Evolutionary conservation across 257 asterid species (phyloP).

Genomic region (Forsythia viridissima): DNA sequence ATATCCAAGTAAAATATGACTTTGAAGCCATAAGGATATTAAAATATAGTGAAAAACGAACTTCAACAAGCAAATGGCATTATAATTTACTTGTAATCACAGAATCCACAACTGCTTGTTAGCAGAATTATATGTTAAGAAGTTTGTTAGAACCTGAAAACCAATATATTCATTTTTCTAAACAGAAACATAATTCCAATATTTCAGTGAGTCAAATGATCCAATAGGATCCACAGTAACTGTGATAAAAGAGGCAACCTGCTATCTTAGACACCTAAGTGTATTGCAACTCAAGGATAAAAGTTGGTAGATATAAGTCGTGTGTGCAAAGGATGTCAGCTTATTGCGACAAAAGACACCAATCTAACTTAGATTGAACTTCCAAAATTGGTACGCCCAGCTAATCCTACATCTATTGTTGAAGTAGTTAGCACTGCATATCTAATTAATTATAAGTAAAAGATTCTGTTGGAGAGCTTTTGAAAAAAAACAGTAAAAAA

Average conservation of each 20-base stretch:
- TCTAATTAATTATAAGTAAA: conserved; percentile 22
- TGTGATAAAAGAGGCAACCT: conserved; percentile 7
- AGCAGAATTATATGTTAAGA: conserved; percentile 22
- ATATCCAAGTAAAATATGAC: conserved; percentile 17
- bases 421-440: conserved; percentile 49
- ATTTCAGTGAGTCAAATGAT: conserved; percentile 20
- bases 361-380: conserved; percentile 25
- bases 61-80: conserved; percentile 12
- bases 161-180: conserved; percentile 9
- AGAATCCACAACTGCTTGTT: conserved; percentile 20
- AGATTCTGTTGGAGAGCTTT: conserved; percentile 41
- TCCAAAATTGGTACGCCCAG: conserved; percentile 17
- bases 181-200: conserved; percentile 19
- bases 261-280: not conserved
- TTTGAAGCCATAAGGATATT: conserved; percentile 16
- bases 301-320: conserved; percentile 23
- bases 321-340: conserved; percentile 25
- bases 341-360: conserved; percentile 21
- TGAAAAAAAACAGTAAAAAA: conserved; percentile 43
- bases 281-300: not conserved
- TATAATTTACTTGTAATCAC: conserved; percentile 11
- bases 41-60: not conserved
- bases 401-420: conserved; percentile 36
- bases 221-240: conserved; percentile 21
- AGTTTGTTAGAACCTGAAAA: conserved; percentile 26